Evolutionary conservation across 177 flowering plant species (phyloP), one percentile per base, ranked within the genome.

Genomic region (Vitis hybrid): DNA sequence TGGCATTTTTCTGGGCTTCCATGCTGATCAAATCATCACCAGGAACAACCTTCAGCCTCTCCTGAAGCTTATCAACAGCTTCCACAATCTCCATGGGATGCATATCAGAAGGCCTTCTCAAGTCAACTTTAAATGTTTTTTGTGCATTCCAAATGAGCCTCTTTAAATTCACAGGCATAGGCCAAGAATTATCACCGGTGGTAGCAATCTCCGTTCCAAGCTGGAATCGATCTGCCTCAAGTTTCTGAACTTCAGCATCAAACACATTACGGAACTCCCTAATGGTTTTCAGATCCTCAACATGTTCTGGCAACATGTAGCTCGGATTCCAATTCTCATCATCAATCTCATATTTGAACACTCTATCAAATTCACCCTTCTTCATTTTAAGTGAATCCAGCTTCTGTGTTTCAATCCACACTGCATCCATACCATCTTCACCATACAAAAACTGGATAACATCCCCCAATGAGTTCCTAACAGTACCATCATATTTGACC

Each of bases 401-500:
- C 74, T 87, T 91, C 81, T 95, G 99, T 0, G 90, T 73, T 72
- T 95, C 99, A 45, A 95, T 95, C 99, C 98, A 93, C 29, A 95
- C 98, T 75, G 99, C 81, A 85, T 95, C 99, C 99, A 95, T 95
- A 71, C 98, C 99, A 83, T 95, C 99, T 74, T 95, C 99, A 33
- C 99, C 99, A 75, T 95, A 95, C 1, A 95, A 85, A 83, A 95
- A 95, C 69, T 95, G 99, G 67, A 95, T 93, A 56, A 95, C 99
- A 89, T 90, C 97, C 5, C 99, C 99, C 71, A 93, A 68, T 2
- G 99, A 95, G 71, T 93, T 96, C 69, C 99, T 83, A 1, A 96
- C 99, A 69, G 99, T 96, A 14, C 99, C 97, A 83, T 96, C 99
- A 84, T 96, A 96, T 73, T 96, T 93, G 58, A 96, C 99, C 99